Conservation (phyloP, 2,329 filamentous ascomycete genomes). For the Apiospora malaysiana region DNA sequence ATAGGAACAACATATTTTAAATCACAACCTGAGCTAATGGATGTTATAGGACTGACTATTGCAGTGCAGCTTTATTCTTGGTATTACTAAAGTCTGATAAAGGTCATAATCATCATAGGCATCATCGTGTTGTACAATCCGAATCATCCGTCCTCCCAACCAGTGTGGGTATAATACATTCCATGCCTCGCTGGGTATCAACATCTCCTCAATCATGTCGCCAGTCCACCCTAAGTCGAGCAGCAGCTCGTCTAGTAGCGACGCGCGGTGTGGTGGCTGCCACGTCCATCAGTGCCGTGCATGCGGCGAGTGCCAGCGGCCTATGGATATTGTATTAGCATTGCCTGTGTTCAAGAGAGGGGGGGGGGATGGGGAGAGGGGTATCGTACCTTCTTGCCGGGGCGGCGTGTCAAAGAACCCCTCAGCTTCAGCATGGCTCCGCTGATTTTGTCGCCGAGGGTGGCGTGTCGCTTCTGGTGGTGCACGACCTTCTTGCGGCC, state of each 20-base stretch:
- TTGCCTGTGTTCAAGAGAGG: too few species aligned
- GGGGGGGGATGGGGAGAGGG: conserved; percentile 1
- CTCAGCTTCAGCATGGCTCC: conserved; percentile 77
- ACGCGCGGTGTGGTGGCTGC: conserved; percentile 46
- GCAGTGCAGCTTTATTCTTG: not conserved
- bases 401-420: conserved; percentile 70
- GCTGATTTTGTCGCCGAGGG: conserved; percentile 77
- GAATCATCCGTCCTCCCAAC: not conserved
- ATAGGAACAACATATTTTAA: too few species aligned
- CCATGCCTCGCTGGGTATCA: not conserved
- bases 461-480: conserved; percentile 71
- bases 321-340: conserved; percentile 43
- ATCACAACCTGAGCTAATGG: too few species aligned
- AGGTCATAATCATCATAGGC: not conserved
- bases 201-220: not conserved
- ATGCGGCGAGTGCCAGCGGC: conserved; percentile 76
- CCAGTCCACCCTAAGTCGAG: not conserved
- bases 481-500: conserved; percentile 51
- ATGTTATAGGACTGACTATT: too few species aligned
- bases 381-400: conserved; percentile 69
- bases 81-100: not conserved
- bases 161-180: conserved; percentile 1
- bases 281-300: conserved; percentile 75
- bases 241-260: conserved; percentile 6
- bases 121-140: not conserved